Evolutionary conservation across 441 rosid genomes (phyloP), one percentile per base, ranked within the genome.

Genomic region (Adansonia madagascariensis): DNA sequence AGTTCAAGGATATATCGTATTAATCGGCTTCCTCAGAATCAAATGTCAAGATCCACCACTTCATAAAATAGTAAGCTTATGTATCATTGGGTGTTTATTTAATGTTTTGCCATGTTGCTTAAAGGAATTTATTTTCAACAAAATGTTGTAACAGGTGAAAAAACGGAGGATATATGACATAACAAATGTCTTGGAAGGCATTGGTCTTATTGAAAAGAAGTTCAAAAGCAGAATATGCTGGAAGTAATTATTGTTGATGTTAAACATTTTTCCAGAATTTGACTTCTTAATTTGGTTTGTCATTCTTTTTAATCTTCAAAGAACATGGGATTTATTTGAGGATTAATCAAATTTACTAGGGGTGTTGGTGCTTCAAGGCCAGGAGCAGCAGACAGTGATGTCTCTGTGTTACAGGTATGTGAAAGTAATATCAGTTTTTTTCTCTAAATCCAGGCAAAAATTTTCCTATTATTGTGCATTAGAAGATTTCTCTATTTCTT

Each of bases 171-270:
- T 95, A 79, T 95, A 95, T 60, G 99, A 95, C 85, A 95, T 95
- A 80, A 95, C 98, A 53, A 95, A 95, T 88, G 99, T 95, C 75
- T 81, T 95, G 92, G 99, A 95, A 86, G 99, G 99, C 85, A 92
- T 95, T 73, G 97, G 91, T 84, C 97, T 95, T 53, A 94, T 95
- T 75, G 98, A 95, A 85, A 95, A 95, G 91, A 95, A 91, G 80
- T 86, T 94, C 41, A 94, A 92, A 88, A 95, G 94, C 85, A 89
- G 88, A 78, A 94, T 95, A 73, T 91, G 67, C 69, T 95, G 99
- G 99, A 95, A 94, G 99, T 95, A 95, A 90, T 80, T 75, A 53
- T 71, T 75, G 75, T 44, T 62, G 24, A 18, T 17, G 55, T 9
- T 65, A 75, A 35, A 68, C 24, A 4, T 55, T 79, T 74, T 57